Evolutionary conservation across 2,329 filamentous ascomycete species (phyloP).

Genomic region (Aspergillus caelatus): DNA sequence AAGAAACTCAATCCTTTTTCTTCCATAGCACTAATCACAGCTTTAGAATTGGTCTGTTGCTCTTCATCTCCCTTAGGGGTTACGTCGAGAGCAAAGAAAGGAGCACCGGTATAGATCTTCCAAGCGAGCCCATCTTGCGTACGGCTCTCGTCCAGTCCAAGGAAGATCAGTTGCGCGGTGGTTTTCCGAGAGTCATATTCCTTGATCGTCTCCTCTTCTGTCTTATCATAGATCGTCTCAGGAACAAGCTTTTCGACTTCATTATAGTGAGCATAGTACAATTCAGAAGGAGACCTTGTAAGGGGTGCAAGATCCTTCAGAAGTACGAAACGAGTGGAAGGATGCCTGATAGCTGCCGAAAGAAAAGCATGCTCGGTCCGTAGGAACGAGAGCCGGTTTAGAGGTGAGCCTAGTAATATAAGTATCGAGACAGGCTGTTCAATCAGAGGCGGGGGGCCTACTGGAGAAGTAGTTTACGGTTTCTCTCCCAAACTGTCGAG

Average conservation of each 20-base stretch:
- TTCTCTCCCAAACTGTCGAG: constrained; percentile 53
- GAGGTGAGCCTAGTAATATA: constrained; percentile 45
- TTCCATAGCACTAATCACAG: constrained; percentile 62
- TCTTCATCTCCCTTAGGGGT: constrained; percentile 69
- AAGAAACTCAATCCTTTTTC: constrained; percentile 67
- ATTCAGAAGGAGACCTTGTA: constrained; percentile 59
- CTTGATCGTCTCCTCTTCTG: constrained; percentile 73
- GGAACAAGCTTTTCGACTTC: constrained; percentile 74
- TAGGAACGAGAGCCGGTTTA: constrained; percentile 55
- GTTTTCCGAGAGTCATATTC: constrained; percentile 72
- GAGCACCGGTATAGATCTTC: constrained; percentile 72
- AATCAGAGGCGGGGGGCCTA: constrained; percentile 22
- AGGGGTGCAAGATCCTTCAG: constrained; percentile 80
- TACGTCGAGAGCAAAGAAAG: constrained; percentile 88
- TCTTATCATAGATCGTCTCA: constrained; percentile 67
- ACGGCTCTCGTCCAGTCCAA: constrained; percentile 74
- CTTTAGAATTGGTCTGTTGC: constrained; percentile 58
- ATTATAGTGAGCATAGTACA: constrained; percentile 69
- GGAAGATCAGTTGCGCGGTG: constrained; percentile 74
- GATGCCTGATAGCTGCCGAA: constrained; percentile 51
- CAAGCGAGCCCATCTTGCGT: constrained; percentile 44
- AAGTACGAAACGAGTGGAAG: constrained; percentile 67
- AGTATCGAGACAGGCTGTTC: not conserved
- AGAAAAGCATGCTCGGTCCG: constrained; percentile 52
- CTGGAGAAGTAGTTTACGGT: constrained; percentile 56